Percentiles rank a stretch among this genome's conserved stretches.
Evolutionary conservation across 2,329 filamentous ascomycete genomes (phyloP).

Genomic region (Dothideomycetes sp.): DNA sequence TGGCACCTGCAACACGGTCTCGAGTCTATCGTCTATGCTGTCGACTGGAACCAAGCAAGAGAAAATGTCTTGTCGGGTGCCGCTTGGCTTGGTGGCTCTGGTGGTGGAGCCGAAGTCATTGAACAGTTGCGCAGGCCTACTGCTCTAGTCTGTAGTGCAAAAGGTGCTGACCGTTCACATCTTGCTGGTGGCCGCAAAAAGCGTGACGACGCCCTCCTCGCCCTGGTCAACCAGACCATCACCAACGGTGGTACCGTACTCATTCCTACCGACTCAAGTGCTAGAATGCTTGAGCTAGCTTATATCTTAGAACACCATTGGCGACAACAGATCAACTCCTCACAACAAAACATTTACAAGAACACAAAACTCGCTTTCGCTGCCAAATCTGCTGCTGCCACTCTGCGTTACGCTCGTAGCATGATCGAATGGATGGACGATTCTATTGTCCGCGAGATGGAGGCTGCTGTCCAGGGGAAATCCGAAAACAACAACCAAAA

Average conservation of each 20-base stretch:
- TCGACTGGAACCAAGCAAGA: conserved; percentile 96
- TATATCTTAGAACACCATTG: conserved; percentile 91
- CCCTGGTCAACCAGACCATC: conserved; percentile 70
- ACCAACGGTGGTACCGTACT: conserved; percentile 79
- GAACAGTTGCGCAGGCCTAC: conserved; percentile 90
- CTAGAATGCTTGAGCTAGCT: conserved; percentile 82
- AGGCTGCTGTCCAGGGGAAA: conserved; percentile 33
- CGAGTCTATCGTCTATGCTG: conserved; percentile 93
- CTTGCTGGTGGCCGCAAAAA: conserved; percentile 53
- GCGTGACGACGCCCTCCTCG: conserved; percentile 75
- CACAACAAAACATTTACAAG: conserved; percentile 38
- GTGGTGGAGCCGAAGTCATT: conserved; percentile 79
- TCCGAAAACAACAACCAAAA: conserved; percentile 30
- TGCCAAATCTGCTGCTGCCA: conserved; percentile 76
- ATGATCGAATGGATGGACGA: conserved; percentile 99
- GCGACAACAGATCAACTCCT: conserved; percentile 44
- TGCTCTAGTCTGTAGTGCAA: conserved; percentile 83
- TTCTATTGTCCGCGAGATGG: conserved; percentile 70
- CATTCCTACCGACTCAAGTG: conserved; percentile 90
- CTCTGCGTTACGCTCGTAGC: conserved; percentile 81
- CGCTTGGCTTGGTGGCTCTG: conserved; percentile 80
- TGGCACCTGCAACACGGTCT: conserved; percentile 97
- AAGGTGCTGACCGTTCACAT: conserved; percentile 63
- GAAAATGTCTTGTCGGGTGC: conserved; percentile 92
- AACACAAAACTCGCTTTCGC: conserved; percentile 64